A percentile compares a stretch with the other conserved stretches of the same genome.
These are phyloP conservation scores for Cephaloascus fragrans DNA, from an alignment of 805 yeast genomes.

Conservation along the genomic window DNA sequence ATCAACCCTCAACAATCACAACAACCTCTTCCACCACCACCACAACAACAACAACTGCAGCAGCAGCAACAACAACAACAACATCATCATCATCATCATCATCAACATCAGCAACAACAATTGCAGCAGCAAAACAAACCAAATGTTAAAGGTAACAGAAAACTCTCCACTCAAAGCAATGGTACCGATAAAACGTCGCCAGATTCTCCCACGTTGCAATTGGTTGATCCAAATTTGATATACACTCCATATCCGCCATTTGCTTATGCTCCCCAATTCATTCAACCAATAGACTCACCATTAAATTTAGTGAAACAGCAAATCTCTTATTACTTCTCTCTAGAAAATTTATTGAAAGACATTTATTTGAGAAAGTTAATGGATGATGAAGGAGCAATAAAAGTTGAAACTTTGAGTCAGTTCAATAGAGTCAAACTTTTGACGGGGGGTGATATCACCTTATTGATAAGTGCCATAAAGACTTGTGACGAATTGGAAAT, in stretches of 20 bases:
- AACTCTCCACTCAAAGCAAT: conserved; percentile 4
- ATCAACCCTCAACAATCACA: conserved; percentile 1
- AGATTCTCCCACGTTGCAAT: conserved; percentile 4
- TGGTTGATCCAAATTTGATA: conserved; percentile 11
- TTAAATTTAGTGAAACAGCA: conserved; percentile 35
- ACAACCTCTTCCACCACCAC: conserved; percentile 2
- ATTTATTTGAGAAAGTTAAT: conserved; percentile 72
- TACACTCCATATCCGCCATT: conserved; percentile 6
- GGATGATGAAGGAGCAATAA: conserved; percentile 68
- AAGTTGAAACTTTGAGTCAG: conserved; percentile 48
- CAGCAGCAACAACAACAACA: neutral
- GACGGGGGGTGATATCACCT: conserved; percentile 41
- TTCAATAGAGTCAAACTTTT: conserved; percentile 68
- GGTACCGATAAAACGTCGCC: neutral
- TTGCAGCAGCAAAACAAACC: conserved; percentile 10
- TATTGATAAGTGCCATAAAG: conserved; percentile 46
- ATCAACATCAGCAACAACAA: conserved; percentile 14
- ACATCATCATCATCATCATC: conserved; percentile 3
- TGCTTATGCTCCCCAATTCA: conserved; percentile 7
- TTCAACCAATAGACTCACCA: conserved; percentile 8
- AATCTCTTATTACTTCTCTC: conserved; percentile 83
- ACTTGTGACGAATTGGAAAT: conserved; percentile 43
- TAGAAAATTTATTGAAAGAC: conserved; percentile 82
- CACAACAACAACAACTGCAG: conserved; percentile 8
- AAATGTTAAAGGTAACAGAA: conserved; percentile 5